Conservation (phyloP, 2,329 filamentous ascomycete species). For the Colletotrichum eremochloae region DNA sequence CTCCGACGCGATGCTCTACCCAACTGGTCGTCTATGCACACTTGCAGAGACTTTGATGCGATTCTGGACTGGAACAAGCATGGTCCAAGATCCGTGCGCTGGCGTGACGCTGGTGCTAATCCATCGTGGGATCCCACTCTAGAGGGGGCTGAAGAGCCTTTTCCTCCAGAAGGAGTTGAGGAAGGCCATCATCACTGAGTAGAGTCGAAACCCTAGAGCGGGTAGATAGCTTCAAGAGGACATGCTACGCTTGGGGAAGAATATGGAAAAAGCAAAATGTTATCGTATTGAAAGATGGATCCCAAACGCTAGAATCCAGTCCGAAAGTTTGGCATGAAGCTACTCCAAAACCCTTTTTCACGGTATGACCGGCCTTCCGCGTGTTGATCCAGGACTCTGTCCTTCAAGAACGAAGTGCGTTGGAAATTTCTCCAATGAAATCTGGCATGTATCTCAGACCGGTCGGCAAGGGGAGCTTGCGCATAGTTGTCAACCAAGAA, state of each 20-base stretch:
- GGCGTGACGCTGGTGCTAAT: conserved; percentile 35
- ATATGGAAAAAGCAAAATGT: background rate
- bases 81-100: conserved; percentile 32
- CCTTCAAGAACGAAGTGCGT: no score
- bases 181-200: conserved; percentile 11
- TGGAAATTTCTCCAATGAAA: no score
- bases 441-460: no score
- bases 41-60: conserved; percentile 35
- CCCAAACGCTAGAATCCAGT: no score
- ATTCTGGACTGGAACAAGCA: conserved; percentile 38
- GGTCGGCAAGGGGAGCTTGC: no score
- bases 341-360: no score
- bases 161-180: conserved; percentile 18
- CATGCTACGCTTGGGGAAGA: background rate
- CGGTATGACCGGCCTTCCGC: no score
- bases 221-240: background rate
- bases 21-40: conserved; percentile 37
- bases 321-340: no score
- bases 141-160: conserved; percentile 27
- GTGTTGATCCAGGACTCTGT: no score
- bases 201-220: background rate
- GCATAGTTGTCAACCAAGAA: no score
- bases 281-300: background rate
- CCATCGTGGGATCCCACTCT: conserved; percentile 31
- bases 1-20: conserved; percentile 27